Base-by-base conservation (phyloP, 257 asterid species). In the Cordia subcordata region DNA sequence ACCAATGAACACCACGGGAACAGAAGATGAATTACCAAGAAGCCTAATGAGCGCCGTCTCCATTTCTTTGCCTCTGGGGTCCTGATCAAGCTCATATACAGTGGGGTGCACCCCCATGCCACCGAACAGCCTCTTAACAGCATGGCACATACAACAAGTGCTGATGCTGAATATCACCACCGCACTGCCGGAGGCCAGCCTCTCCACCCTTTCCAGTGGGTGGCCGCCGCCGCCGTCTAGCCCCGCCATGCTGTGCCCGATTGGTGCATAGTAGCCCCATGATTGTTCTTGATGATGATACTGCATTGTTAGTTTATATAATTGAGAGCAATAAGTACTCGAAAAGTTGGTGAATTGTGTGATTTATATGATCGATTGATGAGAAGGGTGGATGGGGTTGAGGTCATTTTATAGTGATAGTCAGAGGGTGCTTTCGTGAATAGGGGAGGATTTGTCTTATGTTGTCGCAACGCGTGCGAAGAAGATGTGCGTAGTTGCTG, bases 381-480 rank as follows among this genome's bases (percentile, higher is more conserved):
- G 75, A 46, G 44, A 9, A 27, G 54, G 53, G 49, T 21, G 39
- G 57, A 40, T 5, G 69, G 8, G 18, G 21, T 17, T 21, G 35
- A 17, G 68, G 33, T 10, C 56, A 19, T 47, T 76, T 71, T 71
- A 64, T 37, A 37, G 14, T 10, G 39, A 11, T 37, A 0, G 37
- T 16, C 32, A 17, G 56, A 11, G 65, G 45, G 63, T 33, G 17
- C 47, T 66, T 50, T 50, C 18, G 65, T 51, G 44, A 33, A 50
- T 56, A 10, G 11, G 37, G 19, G 19, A 49, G 60, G 53, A 18
- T 13, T 37, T 73, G 74, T 66, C 76, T 63, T 63, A 50, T 56
- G 72, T 68, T 71, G 82, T 79, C 81, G 77, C 68, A 64, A 81
- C 66, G 91, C 83, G 81, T 78, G 86, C 83, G 33, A 53, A 53